Percentiles rank a stretch among this genome's conserved stretches.
phyloP scores from a whole-genome alignment of 1,139 yeast genomes.

The Suhomyces panamericanus region DNA sequence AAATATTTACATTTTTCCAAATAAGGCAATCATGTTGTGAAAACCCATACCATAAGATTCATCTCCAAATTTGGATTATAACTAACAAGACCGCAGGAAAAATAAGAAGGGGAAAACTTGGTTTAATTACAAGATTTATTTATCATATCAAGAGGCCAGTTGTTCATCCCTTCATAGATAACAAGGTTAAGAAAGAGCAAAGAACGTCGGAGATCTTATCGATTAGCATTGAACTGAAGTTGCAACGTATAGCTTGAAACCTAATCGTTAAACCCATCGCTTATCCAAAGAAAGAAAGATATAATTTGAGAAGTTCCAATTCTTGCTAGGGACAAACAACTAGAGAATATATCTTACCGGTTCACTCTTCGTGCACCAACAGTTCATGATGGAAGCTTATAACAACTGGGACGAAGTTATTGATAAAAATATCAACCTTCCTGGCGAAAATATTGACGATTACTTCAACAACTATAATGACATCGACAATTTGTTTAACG shows the following conservation, averaged over 20 bases:
- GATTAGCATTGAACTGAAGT: too few species aligned
- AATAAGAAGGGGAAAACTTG: slow-evolving; percentile 1
- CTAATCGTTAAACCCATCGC: too few species aligned
- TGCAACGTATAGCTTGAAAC: too few species aligned
- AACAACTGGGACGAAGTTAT: slow-evolving; percentile 32
- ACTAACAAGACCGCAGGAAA: slow-evolving; percentile 10
- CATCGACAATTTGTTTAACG: slow-evolving; percentile 44
- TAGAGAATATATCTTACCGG: not conserved
- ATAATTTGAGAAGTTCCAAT: not conserved
- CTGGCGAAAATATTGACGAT: slow-evolving; percentile 44
- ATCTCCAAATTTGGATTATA: slow-evolving; percentile 11
- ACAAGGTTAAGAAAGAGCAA: too few species aligned
- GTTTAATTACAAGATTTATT: slow-evolving; percentile 1
- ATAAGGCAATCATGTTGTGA: slow-evolving; percentile 20
- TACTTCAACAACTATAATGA: slow-evolving; percentile 38
- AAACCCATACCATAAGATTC: slow-evolving; percentile 9
- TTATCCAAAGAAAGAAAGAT: too few species aligned
- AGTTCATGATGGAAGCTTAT: slow-evolving; percentile 26
- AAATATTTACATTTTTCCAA: slow-evolving; percentile 24
- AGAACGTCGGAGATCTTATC: too few species aligned
- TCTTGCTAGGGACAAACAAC: not conserved
- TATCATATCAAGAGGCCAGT: not conserved
- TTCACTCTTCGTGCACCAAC: not conserved
- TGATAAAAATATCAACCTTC: slow-evolving; percentile 34
- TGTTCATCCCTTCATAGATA: not conserved